These are phyloP conservation scores for Corynascus novoguineensis DNA, from an alignment of 495 filamentous ascomycete species.

Conservation along the genomic window DNA sequence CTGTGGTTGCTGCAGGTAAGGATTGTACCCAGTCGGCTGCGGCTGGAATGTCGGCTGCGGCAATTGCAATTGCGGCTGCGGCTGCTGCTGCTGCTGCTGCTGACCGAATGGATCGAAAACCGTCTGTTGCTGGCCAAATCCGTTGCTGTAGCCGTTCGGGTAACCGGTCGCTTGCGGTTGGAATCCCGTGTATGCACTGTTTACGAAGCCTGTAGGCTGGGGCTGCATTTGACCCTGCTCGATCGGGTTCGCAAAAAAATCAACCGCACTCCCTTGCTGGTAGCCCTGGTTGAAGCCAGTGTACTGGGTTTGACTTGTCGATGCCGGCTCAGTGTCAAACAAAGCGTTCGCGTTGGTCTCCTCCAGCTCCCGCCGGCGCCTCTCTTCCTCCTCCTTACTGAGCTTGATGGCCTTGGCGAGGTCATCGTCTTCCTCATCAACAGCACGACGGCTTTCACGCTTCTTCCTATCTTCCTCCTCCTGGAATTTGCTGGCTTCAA, in stretches of 20 bases:
- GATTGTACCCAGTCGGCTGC: slow-evolving; percentile 76
- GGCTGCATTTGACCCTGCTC: slow-evolving; percentile 61
- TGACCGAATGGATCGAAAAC: slow-evolving; percentile 48
- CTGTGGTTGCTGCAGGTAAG: slow-evolving; percentile 56
- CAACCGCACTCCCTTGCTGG: slow-evolving; percentile 89
- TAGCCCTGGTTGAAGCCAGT: slow-evolving; percentile 95
- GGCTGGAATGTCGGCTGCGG: slow-evolving; percentile 56
- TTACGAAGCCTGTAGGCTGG: slow-evolving; percentile 78
- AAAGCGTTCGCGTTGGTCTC: slow-evolving; percentile 79
- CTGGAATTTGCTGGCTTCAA: slow-evolving; percentile 94
- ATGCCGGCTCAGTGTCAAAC: slow-evolving; percentile 74
- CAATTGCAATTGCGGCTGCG: slow-evolving; percentile 52
- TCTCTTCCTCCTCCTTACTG: slow-evolving; percentile 87
- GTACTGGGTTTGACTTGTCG: slow-evolving; percentile 60
- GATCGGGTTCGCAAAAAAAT: slow-evolving; percentile 94
- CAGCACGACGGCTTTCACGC: slow-evolving; percentile 65
- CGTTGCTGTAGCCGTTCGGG: slow-evolving; percentile 50
- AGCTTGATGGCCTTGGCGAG: slow-evolving; percentile 93
- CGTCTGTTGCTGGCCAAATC: slow-evolving; percentile 34
- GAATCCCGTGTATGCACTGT: slow-evolving; percentile 66
- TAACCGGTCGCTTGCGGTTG: slow-evolving; percentile 57
- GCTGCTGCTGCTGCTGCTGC: slow-evolving; percentile 49
- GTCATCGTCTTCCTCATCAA: slow-evolving; percentile 63
- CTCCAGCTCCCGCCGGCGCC: slow-evolving; percentile 82
- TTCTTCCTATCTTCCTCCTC: slow-evolving; percentile 87